These are phyloP conservation scores for Tylopilus sp. DNA, from an alignment of 1,284 basidiomycete species.

Conservation along the genomic window DNA sequence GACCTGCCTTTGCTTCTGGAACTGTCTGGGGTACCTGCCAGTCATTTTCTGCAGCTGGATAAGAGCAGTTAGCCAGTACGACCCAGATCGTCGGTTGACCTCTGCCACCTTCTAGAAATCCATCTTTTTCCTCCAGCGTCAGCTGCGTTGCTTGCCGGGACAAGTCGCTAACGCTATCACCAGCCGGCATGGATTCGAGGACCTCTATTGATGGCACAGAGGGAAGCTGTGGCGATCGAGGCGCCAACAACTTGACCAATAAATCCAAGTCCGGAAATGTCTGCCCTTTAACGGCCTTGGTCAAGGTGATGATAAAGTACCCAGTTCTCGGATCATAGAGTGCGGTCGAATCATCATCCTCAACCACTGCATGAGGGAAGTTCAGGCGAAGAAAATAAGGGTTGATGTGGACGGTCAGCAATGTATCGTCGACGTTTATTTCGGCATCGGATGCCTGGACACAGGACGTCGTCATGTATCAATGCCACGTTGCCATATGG, in stretches of 20 bases:
- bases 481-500: slow-evolving; percentile 7
- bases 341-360: slow-evolving; percentile 68
- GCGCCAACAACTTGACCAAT: slow-evolving; percentile 67
- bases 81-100: neutral
- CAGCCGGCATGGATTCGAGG: slow-evolving; percentile 31
- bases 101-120: slow-evolving; percentile 54
- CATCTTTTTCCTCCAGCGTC: slow-evolving; percentile 47
- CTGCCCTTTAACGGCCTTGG: slow-evolving; percentile 60
- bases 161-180: slow-evolving; percentile 41
- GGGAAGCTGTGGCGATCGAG: slow-evolving; percentile 42
- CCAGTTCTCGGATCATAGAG: slow-evolving; percentile 69
- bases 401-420: slow-evolving; percentile 70
- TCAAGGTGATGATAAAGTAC: slow-evolving; percentile 62
- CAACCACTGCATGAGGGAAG: slow-evolving; percentile 57
- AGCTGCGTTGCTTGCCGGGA: slow-evolving; percentile 38
- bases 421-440: slow-evolving; percentile 64
- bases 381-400: slow-evolving; percentile 77
- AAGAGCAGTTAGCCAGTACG: slow-evolving; percentile 5
- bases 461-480: slow-evolving; percentile 16
- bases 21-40: slow-evolving; percentile 69
- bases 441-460: slow-evolving; percentile 71
- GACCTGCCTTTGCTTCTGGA: slow-evolving; percentile 37
- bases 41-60: slow-evolving; percentile 64
- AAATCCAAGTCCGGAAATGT: slow-evolving; percentile 71
- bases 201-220: slow-evolving; percentile 59